phyloP scores from a whole-genome alignment of 148 eudicot genomes.

The Polygonum aviculare region DNA sequence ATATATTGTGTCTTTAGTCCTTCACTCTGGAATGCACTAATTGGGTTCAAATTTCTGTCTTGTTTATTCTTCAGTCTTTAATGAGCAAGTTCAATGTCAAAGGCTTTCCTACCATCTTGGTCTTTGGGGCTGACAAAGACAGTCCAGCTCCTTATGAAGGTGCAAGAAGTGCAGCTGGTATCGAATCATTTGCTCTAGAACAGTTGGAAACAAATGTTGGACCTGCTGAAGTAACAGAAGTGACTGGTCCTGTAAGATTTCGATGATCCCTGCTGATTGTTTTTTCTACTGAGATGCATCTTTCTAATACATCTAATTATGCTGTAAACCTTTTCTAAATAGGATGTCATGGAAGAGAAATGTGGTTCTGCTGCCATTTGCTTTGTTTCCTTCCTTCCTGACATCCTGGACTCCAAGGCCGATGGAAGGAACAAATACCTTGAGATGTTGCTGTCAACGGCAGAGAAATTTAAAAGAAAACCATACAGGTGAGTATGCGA shows the following conservation, averaged over 20 bases:
- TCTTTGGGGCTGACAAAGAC: conserved; percentile 95
- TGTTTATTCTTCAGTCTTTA: conserved; percentile 49
- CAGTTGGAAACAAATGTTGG: conserved; percentile 75
- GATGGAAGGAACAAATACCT: conserved; percentile 92
- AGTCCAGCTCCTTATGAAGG: conserved; percentile 77
- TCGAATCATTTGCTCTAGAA: conserved; percentile 80
- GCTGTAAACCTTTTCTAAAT: conserved; percentile 3
- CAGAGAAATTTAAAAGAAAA: conserved; percentile 80
- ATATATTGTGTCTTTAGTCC: neutral
- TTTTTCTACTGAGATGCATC: neutral
- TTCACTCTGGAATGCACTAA: neutral
- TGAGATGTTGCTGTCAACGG: conserved; percentile 63
- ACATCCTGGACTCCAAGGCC: conserved; percentile 87
- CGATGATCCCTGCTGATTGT: neutral
- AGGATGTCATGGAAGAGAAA: conserved; percentile 92
- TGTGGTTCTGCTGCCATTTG: conserved; percentile 95
- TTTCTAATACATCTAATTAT: neutral
- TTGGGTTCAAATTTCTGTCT: neutral
- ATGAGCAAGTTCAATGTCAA: conserved; percentile 87
- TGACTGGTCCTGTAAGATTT: conserved; percentile 61
- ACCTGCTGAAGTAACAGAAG: conserved; percentile 83
- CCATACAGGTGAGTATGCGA: conserved; percentile 66
- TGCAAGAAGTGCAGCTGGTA: conserved; percentile 79
- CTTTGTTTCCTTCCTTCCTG: conserved; percentile 88
- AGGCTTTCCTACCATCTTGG: conserved; percentile 86